These are phyloP conservation scores for Populus hybrid DNA, from an alignment of 441 rosid species.

Conservation along the genomic window DNA sequence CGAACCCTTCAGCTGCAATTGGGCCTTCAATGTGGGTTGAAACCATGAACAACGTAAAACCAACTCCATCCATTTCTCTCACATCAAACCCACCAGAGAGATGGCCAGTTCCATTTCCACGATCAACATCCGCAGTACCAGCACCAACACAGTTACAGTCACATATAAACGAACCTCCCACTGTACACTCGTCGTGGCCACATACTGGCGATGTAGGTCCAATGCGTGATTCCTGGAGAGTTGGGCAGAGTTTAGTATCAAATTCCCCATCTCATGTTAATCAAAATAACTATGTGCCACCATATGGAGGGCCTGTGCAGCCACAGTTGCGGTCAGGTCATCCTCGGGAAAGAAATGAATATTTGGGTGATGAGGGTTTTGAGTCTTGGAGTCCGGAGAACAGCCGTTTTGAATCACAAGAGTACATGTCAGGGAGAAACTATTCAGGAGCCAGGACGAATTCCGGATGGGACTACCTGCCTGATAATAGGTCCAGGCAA, in stretches of 20 bases:
- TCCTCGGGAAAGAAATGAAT: constrained; percentile 40
- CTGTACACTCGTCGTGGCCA: constrained; percentile 32
- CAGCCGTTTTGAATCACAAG: constrained; percentile 53
- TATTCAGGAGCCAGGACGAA: constrained; percentile 29
- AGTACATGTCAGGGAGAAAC: constrained; percentile 37
- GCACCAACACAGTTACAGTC: constrained; percentile 21
- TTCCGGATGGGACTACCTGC: constrained; percentile 32
- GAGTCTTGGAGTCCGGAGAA: constrained; percentile 95
- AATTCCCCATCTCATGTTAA: constrained; percentile 37
- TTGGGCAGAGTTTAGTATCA: constrained; percentile 37
- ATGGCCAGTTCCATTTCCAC: constrained; percentile 23
- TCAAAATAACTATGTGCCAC: constrained; percentile 35
- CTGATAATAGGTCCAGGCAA: constrained; percentile 47
- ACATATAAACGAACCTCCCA: constrained; percentile 29
- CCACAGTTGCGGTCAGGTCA: constrained; percentile 35
- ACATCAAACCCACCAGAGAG: constrained; percentile 24
- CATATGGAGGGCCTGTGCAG: constrained; percentile 27
- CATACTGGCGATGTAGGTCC: constrained; percentile 37
- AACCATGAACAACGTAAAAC: constrained; percentile 13
- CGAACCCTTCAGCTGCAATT: constrained; percentile 20
- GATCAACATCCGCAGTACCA: constrained; percentile 8
- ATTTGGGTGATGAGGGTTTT: constrained; percentile 40
- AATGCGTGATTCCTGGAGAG: constrained; percentile 52
- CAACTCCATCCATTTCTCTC: constrained; percentile 12
- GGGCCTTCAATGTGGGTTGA: constrained; percentile 28